Base-by-base conservation (phyloP, 2,329 filamentous ascomycete genomes). In the Xylariaceae sp. region DNA sequence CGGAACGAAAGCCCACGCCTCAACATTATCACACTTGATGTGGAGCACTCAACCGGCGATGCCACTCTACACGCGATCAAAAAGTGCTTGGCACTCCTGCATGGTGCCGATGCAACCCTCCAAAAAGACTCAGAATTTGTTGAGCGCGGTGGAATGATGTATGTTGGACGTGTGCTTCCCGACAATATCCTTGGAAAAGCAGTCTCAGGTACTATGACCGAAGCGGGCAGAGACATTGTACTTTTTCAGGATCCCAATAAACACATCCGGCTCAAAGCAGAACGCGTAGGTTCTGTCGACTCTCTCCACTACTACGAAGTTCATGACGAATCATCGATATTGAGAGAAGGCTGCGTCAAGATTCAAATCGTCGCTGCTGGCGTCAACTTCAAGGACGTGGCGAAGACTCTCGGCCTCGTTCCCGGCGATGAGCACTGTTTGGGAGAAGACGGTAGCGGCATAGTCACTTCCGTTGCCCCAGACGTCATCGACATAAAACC, bases 331-430 rank as follows among this genome's bases (percentile, higher is more conserved):
- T 48, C 58, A 17, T 40, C 54, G 1, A 17, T 41, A 11, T 14
- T 58, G 4, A 47, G 43, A 17, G n/a, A 41, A 5, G 59, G 58
- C n/a, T 45, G 53, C 5, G 48, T 73, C 14, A 65, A 73, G 33
- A 54, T 73, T 6, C 55, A 70, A 39, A 48, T 66, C 0, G 51
- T 56, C 44, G 64, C 70, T 1, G 47, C 58, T 5, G 71, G 69
- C 11, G 46, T 73, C 3, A 73, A 73, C 41, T 71, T 68, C 53
- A 63, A 39, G 19, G 71, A 73, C 50, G 61, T 70, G 0, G 57
- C 68, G 1, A 60, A 58, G 4, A 61, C 63, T 0, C 54, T 63
- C 52, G 56, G 58, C 1, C 56, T 61, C 11, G 53, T 62, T 1
- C 55, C 58, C 1, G 54, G 59, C 18, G 35, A 62, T 11, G 55